These are phyloP conservation scores for Yarrowia galli DNA, from an alignment of 1,139 yeast genomes.

Conservation along the genomic window DNA sequence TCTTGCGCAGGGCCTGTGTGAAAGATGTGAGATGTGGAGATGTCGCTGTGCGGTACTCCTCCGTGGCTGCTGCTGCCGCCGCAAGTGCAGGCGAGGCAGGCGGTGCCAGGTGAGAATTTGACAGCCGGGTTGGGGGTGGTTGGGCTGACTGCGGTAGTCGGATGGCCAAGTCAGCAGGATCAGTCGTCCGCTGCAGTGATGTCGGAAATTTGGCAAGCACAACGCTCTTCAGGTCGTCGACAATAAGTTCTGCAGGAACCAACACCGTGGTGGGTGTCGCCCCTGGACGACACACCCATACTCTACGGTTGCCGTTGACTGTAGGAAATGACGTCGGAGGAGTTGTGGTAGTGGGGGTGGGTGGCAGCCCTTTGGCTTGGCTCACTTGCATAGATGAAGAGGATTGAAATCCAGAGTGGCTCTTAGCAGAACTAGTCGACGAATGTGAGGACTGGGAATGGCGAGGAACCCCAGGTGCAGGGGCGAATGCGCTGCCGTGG, in stretches of 20 bases:
- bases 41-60: slow-evolving; percentile 55
- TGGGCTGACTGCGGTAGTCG: slow-evolving; percentile 25
- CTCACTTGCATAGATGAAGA: slow-evolving; percentile 18
- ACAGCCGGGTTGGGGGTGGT: slow-evolving; percentile 20
- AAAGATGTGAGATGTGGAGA: slow-evolving; percentile 22
- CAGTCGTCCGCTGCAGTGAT: slow-evolving; percentile 65
- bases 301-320: slow-evolving; percentile 50
- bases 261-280: slow-evolving; percentile 73
- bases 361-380: slow-evolving; percentile 32
- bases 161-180: slow-evolving; percentile 68
- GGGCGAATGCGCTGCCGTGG: slow-evolving; percentile 36
- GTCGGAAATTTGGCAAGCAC: slow-evolving; percentile 72
- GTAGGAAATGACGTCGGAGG: slow-evolving; percentile 1
- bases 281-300: slow-evolving; percentile 69
- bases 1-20: slow-evolving; percentile 38
- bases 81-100: slow-evolving; percentile 19
- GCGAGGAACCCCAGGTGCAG: slow-evolving; percentile 11
- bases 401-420: slow-evolving; percentile 2
- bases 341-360: neutral
- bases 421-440: slow-evolving; percentile 5
- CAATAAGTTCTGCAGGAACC: slow-evolving; percentile 62
- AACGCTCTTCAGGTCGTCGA: slow-evolving; percentile 75
- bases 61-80: slow-evolving; percentile 52
- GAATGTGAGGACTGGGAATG: slow-evolving; percentile 19
- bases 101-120: slow-evolving; percentile 21